Evolutionary conservation across 2,329 filamentous ascomycete genomes (phyloP), one percentile per base, ranked within the genome.

Genomic region (Sporothrix globosa): DNA sequence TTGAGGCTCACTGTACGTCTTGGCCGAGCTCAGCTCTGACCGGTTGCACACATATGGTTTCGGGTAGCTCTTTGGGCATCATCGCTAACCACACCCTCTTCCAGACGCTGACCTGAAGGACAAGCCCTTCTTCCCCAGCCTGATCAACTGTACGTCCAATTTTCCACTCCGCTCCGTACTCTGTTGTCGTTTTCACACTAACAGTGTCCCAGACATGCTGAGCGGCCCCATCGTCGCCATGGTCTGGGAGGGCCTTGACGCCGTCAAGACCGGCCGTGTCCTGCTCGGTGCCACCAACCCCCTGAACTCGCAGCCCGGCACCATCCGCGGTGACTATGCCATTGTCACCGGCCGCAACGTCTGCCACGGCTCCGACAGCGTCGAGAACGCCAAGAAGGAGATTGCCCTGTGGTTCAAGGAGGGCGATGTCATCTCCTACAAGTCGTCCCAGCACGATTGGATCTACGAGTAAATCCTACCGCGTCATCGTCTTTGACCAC

Each of bases 301-400:
- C 80, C 88, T 96, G 76, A 92, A 91, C 81, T 98, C 95, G 71
- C 89, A 91, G 79, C 96, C 96, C 75, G 96, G 96, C 82, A 99
- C 96, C 86, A 99, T 99, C 89, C 95, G 96, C 86, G 95, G 90
- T 81, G 91, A 94, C 86, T 93, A 83, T 81, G 91, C 91, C 81
- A 91, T 95, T 77, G 90, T 93, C 79, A 91, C 93, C 81, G 96
- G 96, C 85, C 93, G 95, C 83, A 99, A 99, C 88, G 93, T 98
- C 86, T 98, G 95, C 92, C 96, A 99, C 90, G 96, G 96, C 82
- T 97, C 93, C 84, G 96, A 99, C 89, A 90, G 88, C 82, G 95
- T 99, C 84, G 96, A 99, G 90, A 97, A 89, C 87, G 96, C 96
- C 85, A 89, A 98, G 91, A 97, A 98, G 92, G 96, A 99, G 88